Conservation (phyloP, 2,329 filamentous ascomycete genomes). For the Bimuria novae-zelandiae region DNA sequence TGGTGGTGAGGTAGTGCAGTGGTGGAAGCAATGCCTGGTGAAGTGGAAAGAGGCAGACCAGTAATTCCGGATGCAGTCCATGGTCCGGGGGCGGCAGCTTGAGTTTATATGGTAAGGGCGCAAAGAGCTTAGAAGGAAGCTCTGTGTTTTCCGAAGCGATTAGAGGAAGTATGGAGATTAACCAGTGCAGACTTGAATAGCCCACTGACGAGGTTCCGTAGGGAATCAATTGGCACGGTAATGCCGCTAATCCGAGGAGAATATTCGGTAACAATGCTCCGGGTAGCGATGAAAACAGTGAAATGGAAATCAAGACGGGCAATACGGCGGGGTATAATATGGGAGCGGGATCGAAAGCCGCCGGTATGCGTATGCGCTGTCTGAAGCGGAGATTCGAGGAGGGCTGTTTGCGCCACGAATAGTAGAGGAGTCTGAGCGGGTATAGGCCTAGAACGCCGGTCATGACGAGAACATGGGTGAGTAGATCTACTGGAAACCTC, state of each 20-base stretch:
- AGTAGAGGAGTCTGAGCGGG: constrained; percentile 44
- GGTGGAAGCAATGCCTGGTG: constrained; percentile 77
- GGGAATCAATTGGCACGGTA: constrained; percentile 75
- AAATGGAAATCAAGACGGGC: constrained; percentile 75
- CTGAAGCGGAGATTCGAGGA: constrained; percentile 37
- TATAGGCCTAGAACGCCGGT: constrained; percentile 40
- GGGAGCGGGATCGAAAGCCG: constrained; percentile 87
- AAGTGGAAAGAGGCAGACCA: constrained; percentile 76
- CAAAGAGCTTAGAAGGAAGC: constrained; percentile 39
- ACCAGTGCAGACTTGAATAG: constrained; percentile 76
- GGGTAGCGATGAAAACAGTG: constrained; percentile 67
- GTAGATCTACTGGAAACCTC: constrained; percentile 43
- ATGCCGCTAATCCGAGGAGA: constrained; percentile 75
- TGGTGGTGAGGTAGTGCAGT: constrained; percentile 81
- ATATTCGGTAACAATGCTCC: constrained; percentile 75
- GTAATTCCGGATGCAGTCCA: constrained; percentile 59
- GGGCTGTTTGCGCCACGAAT: constrained; percentile 31
- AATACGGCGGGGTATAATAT: constrained; percentile 83
- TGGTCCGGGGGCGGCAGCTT: constrained; percentile 35
- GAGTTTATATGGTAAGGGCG: constrained; percentile 42
- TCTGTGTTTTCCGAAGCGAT: constrained; percentile 55
- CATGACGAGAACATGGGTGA: constrained; percentile 45
- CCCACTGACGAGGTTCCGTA: constrained; percentile 61
- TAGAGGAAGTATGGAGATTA: constrained; percentile 72
- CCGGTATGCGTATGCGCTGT: constrained; percentile 65